Conservation (phyloP, 179 eudicot genomes). For the Beta corolliflora region DNA sequence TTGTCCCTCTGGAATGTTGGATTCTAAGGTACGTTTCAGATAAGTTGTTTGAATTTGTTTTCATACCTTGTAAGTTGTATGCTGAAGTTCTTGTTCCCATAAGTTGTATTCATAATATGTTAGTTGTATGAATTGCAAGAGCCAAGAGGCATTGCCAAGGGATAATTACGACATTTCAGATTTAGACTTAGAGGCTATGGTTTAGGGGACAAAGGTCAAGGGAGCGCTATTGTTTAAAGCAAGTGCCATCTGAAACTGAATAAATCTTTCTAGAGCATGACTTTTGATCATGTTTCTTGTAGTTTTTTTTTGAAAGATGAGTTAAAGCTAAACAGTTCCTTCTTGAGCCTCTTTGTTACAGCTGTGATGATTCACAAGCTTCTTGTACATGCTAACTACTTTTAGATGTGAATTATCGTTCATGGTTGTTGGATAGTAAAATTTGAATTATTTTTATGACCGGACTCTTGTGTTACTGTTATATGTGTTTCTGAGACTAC, state of each 20-base stretch:
- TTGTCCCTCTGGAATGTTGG: neutral
- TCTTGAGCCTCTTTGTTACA: neutral
- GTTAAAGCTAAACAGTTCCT: neutral
- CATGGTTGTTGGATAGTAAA: neutral
- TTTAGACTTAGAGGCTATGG: neutral
- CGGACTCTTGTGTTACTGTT: neutral
- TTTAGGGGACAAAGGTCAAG: neutral
- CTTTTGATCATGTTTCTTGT: neutral
- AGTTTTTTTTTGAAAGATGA: neutral
- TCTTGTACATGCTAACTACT: neutral
- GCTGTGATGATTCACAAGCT: neutral
- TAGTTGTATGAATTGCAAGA: neutral
- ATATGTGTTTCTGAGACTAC: neutral
- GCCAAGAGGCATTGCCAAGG: neutral
- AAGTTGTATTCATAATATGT: neutral
- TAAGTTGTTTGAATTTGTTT: neutral
- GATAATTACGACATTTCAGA: neutral
- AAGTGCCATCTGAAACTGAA: neutral
- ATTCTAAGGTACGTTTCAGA: neutral
- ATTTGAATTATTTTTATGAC: neutral
- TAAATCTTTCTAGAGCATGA: neutral
- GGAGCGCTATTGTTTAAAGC: constrained; percentile 3
- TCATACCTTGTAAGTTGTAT: neutral
- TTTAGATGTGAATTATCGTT: neutral
- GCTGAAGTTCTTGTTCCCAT: neutral